phyloP scores from a whole-genome alignment of 768 basidiomycete genomes.

The Punctularia strigosozonata region DNA sequence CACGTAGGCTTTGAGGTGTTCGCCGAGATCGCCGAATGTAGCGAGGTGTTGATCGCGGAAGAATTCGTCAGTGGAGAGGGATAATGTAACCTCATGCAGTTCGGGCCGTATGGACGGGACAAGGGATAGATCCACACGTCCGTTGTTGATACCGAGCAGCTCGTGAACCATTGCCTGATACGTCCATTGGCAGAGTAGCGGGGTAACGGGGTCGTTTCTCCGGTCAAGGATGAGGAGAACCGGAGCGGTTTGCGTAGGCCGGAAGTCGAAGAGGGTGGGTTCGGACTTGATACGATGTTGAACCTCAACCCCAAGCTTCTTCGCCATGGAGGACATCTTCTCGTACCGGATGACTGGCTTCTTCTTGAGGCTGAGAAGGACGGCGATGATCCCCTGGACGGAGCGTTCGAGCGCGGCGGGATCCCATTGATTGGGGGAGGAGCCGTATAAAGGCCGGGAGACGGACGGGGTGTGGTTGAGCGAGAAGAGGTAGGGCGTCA shows the following conservation, averaged over 20 bases:
- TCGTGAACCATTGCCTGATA: constrained; percentile 99
- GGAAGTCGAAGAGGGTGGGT: constrained; percentile 82
- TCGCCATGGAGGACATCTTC: constrained; percentile 85
- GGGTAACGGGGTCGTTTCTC: constrained; percentile 94
- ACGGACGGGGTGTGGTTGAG: constrained; percentile 63
- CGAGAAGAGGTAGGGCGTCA: constrained; percentile 80
- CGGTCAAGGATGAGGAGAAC: constrained; percentile 88
- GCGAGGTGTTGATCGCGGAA: constrained; percentile 83
- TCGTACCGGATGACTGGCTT: constrained; percentile 92
- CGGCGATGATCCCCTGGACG: constrained; percentile 71
- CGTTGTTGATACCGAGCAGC: constrained; percentile 85
- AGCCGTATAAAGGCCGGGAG: constrained; percentile 57
- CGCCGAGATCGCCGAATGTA: constrained; percentile 95
- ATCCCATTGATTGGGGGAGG: constrained; percentile 66
- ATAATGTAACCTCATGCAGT: constrained; percentile 83
- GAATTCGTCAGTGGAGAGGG: constrained; percentile 85
- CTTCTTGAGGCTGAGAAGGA: constrained; percentile 91
- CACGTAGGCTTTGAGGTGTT: constrained; percentile 84
- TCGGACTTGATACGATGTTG: constrained; percentile 80
- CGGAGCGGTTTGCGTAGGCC: constrained; percentile 79
- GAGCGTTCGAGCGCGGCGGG: constrained; percentile 61
- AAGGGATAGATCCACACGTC: constrained; percentile 72
- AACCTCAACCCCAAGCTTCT: constrained; percentile 77
- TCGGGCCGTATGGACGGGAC: constrained; percentile 85
- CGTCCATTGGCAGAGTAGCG: constrained; percentile 94